These are phyloP conservation scores for Plantago elongata DNA, from an alignment of 257 asterid species.

Conservation along the genomic window DNA sequence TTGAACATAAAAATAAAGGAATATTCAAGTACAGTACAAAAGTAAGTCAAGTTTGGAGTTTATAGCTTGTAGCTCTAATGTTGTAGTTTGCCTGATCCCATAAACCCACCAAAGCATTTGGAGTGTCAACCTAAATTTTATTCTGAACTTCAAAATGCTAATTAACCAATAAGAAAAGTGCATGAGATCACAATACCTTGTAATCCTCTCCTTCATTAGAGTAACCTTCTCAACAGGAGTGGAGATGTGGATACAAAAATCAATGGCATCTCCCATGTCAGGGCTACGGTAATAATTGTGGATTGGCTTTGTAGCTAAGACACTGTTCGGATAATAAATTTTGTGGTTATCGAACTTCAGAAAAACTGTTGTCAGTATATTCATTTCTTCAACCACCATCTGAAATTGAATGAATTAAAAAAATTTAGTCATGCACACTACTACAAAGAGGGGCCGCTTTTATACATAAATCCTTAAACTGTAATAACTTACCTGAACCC, in stretches of 20 bases:
- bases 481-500: slow-evolving; percentile 57
- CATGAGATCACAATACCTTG: slow-evolving; percentile 36
- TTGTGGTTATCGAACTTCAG: slow-evolving; percentile 73
- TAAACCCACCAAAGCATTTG: too few species aligned
- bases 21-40: too few species aligned
- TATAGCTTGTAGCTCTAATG: too few species aligned
- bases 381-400: slow-evolving; percentile 99
- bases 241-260: slow-evolving; percentile 66
- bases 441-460: background rate
- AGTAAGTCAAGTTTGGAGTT: too few species aligned
- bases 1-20: background rate
- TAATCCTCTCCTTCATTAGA: slow-evolving; percentile 62
- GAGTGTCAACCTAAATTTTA: too few species aligned
- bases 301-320: slow-evolving; percentile 70
- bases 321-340: slow-evolving; percentile 70
- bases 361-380: slow-evolving; percentile 70
- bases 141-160: background rate
- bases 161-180: background rate
- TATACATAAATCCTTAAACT: background rate
- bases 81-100: too few species aligned
- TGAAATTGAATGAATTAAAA: slow-evolving; percentile 24
- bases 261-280: slow-evolving; percentile 83
- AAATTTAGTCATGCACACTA: background rate
- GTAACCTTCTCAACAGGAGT: slow-evolving; percentile 74
- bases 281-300: slow-evolving; percentile 86